Evolutionary conservation across 306 rosid species (phyloP), one percentile per base, ranked within the genome.

Genomic region (Bauhinia variegata): DNA sequence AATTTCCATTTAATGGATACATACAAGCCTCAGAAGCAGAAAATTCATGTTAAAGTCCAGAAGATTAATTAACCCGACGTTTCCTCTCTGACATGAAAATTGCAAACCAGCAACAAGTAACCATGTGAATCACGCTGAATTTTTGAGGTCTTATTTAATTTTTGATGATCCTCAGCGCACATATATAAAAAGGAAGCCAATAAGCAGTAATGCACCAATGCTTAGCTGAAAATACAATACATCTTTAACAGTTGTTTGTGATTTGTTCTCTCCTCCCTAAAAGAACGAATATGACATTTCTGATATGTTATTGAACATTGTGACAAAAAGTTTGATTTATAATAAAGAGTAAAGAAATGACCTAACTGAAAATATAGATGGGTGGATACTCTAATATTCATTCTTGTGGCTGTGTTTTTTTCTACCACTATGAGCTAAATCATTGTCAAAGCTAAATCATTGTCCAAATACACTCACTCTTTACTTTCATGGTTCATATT

Each of bases 321-420:
- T 4, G 53, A 62, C 32, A 60, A 65, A n/a, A n/a, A 51, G 67
- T 44, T 60, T 63, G 60, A 68, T 63, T 12, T 54, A n/a, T n/a
- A 63, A 49, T 30, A 56, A 15, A 59, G 28, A 23, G 1, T 23
- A 23, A 1, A 23, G 15, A 52, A 52, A 50, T 76, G 82, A 81
- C 79, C 85, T 51, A 73, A 58, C 59, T 0, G 46, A 76, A 72
- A 54, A 36, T 76, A 76, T 18, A 31, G 80, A 8, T 33, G 68
- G n/a, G 74, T 68, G n/a, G n/a, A n/a, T n/a, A n/a, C n/a, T n/a
- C n/a, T n/a, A n/a, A 16, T 78, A 42, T 36, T 55, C 63, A 56
- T 71, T 16, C n/a, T 62, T 56, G 79, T 74, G 79, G 80, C 77
- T 52, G 18, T 13, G 54, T 74, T 68, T 68, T 23, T 75, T 81